A percentile compares a stretch with the other conserved stretches of the same genome.
Evolutionary conservation across 106 monocot species (phyloP).

Genomic region (Agapanthus africanus): DNA sequence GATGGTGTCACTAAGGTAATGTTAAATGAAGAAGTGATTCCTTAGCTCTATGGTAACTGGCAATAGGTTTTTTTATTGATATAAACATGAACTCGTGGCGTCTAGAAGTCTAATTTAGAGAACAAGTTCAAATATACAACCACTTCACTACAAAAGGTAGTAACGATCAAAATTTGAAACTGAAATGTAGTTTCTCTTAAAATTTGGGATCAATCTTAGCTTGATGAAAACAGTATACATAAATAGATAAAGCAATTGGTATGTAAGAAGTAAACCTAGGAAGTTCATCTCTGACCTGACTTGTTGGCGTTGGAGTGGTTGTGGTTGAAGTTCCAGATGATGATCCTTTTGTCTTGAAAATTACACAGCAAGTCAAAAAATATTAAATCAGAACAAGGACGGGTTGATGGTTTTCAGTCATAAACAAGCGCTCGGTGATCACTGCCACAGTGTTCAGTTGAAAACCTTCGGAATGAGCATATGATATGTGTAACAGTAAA

Average conservation of each 20-base stretch:
- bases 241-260: no score
- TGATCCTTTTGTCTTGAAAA: conserved; percentile 51
- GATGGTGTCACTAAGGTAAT: no score
- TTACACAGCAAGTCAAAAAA: neutral
- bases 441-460: neutral
- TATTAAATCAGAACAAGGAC: neutral
- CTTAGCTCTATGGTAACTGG: no score
- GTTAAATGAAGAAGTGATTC: no score
- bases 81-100: no score
- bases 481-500: neutral
- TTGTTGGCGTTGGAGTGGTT: conserved; percentile 26
- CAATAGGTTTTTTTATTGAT: no score
- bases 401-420: neutral
- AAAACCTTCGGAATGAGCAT: neutral
- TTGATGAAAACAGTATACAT: neutral
- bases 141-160: no score
- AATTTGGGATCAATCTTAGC: no score
- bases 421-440: neutral
- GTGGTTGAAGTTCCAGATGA: conserved; percentile 38
- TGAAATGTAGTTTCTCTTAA: no score
- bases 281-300: conserved; percentile 33
- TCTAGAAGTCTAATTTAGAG: no score
- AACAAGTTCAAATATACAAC: no score
- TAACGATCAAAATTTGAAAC: no score
- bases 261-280: neutral